Percentiles rank a stretch among this genome's conserved stretches.
Conservation (phyloP, 116 monocot species). For the Posidonia oceanica region DNA sequence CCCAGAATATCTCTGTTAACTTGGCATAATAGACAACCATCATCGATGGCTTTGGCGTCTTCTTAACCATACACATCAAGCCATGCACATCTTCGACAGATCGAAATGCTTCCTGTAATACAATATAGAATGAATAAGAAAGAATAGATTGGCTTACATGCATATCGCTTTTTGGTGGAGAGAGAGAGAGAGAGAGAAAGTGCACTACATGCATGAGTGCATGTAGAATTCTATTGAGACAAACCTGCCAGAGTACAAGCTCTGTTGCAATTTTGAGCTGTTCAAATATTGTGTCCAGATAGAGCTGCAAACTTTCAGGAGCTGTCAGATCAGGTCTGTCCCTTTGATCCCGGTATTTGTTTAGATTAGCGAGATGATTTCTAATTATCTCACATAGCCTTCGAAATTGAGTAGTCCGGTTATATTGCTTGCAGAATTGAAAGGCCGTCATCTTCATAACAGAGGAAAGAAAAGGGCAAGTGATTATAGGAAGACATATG, state of each 20-base stretch:
- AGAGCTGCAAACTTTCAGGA: too few species aligned
- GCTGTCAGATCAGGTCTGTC: slow-evolving; percentile 65
- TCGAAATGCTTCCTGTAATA: slow-evolving; percentile 83
- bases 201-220: too few species aligned
- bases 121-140: not conserved
- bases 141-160: too few species aligned
- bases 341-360: slow-evolving; percentile 91
- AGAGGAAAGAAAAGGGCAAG: not conserved
- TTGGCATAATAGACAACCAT: slow-evolving; percentile 52
- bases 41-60: slow-evolving; percentile 77
- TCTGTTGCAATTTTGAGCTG: slow-evolving; percentile 94
- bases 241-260: slow-evolving; percentile 88
- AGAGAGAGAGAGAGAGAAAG: too few species aligned
- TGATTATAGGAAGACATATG: too few species aligned
- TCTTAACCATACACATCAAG: slow-evolving; percentile 92
- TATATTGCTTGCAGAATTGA: slow-evolving; percentile 95
- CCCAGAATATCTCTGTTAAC: slow-evolving; percentile 58
- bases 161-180: too few species aligned
- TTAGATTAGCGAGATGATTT: slow-evolving; percentile 89
- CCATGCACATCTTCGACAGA: slow-evolving; percentile 90
- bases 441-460: slow-evolving; percentile 83
- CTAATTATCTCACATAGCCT: slow-evolving; percentile 92
- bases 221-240: too few species aligned
- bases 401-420: slow-evolving; percentile 91
- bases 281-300: slow-evolving; percentile 54